Evolutionary conservation across 2,329 filamentous ascomycete genomes (phyloP), one percentile per base, ranked within the genome.

Genomic region (Colletotrichum sp.): DNA sequence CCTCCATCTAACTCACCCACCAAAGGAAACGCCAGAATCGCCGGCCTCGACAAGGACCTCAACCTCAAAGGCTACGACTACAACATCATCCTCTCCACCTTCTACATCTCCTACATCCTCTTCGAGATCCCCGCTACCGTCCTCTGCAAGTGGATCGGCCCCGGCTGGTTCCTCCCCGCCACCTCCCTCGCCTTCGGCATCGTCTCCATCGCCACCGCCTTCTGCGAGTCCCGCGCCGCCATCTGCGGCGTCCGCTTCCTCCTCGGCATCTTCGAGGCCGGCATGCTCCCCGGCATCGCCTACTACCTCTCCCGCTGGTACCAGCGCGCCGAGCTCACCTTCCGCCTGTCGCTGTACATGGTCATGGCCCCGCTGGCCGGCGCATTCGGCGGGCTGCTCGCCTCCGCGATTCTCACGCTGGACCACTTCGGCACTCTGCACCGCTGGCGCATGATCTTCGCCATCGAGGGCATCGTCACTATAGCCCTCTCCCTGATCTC

Each of bases 301-400:
- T 95, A 95, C 83, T 95, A 95, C 79, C 85, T 95, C 24, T 93
- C 90, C 1, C 87, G 93, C 68, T 95, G 93, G 93, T 95, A 95
- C 79, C 87, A 92, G n/a, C 87, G 92, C 36, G 89, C 89, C 66
- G 93, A 95, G 82, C 85, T 95, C 8, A 89, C 91, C 0, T 94
- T 94, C 82, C 89, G 93, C 0, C 85, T 95, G 1, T 90, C 92
- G 1, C 85, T 95, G 3, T 95, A 94, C 83, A 91, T 95, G 71
- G 92, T 94, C 72, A 93, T 92, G 89, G 91, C 93, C 0, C 93
- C 93, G 0, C 86, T 95, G 0, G 93, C 93, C 0, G 93, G 93
- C 4, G 93, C 93, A 0, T 95, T 95, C 78, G 93, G 94, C 24
- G 93, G 93, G 0, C 86, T 95, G 0, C 85, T 95, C 0, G 91